A percentile compares a stretch with the other conserved stretches of the same genome.
phyloP scores from a whole-genome alignment of 331 rosid genomes.

The Quercus lobata region DNA sequence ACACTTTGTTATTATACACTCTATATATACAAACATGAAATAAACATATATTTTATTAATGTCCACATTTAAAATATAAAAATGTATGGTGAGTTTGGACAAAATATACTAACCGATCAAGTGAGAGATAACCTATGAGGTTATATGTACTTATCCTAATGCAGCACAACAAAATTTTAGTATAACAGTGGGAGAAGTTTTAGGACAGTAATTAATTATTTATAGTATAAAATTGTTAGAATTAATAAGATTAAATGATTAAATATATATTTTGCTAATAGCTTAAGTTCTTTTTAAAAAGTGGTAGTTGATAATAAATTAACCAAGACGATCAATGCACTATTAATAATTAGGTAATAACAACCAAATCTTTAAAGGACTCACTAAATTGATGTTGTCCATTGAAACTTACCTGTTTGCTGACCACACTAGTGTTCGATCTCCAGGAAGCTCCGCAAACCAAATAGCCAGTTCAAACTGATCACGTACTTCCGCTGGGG shows the following conservation, averaged over 20 bases:
- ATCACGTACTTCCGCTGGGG: conserved; percentile 27
- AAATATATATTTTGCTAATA: no score
- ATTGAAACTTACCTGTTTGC: conserved; percentile 49
- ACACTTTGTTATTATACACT: no score
- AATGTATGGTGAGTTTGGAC: no score
- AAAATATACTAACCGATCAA: no score
- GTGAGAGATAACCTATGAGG: no score
- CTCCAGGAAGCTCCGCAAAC: conserved; percentile 85
- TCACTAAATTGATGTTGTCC: neutral
- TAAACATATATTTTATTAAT: no score
- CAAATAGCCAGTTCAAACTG: conserved; percentile 56
- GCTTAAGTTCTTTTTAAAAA: no score
- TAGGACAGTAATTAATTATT: neutral
- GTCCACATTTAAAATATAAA: no score
- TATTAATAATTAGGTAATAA: neutral
- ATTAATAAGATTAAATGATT: no score
- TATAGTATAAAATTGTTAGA: no score
- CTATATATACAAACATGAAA: no score
- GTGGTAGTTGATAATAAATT: neutral
- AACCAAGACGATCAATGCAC: neutral
- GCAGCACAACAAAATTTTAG: neutral
- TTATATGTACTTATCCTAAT: neutral
- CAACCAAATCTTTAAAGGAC: neutral
- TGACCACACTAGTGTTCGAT: conserved; percentile 68
- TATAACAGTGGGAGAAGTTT: neutral